Percentiles rank a stretch among this genome's conserved stretches.
Evolutionary conservation across 2,329 filamentous ascomycete genomes (phyloP).

Genomic region (Hymenoscyphus fraxineus): DNA sequence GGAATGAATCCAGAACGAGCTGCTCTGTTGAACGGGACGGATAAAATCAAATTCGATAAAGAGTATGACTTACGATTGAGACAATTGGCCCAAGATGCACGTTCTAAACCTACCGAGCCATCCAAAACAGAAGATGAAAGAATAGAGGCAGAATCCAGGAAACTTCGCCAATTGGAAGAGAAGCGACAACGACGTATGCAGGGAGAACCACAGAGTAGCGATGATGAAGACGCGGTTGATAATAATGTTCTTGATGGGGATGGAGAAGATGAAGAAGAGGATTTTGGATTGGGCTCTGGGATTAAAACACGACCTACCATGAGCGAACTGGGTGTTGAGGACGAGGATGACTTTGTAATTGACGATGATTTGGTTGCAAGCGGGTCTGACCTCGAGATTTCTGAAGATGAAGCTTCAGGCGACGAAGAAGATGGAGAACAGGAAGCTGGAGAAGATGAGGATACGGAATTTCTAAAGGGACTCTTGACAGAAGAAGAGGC

Average conservation of each 20-base stretch:
- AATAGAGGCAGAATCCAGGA: conserved; percentile 70
- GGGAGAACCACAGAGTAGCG: conserved; percentile 68
- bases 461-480: conserved; percentile 71
- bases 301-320: conserved; percentile 46
- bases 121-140: conserved; percentile 91
- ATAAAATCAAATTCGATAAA: conserved; percentile 69
- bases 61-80: conserved; percentile 84
- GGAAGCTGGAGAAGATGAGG: conserved; percentile 43
- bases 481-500: conserved; percentile 58
- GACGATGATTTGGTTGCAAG: conserved; percentile 86
- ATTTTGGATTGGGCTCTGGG: conserved; percentile 58
- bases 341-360: conserved; percentile 90
- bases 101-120: conserved; percentile 79
- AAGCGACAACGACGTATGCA: conserved; percentile 82
- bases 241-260: conserved; percentile 39
- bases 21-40: conserved; percentile 55
- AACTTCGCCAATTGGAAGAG: conserved; percentile 76
- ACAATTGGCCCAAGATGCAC: conserved; percentile 77
- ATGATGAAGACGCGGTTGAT: conserved; percentile 56
- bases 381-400: conserved; percentile 64
- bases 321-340: conserved; percentile 71
- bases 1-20: conserved; percentile 62
- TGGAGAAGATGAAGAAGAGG: conserved; percentile 44
- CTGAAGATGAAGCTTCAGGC: conserved; percentile 46
- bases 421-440: conserved; percentile 42